Percentiles rank a stretch among this genome's conserved stretches.
These are phyloP conservation scores for Yamadazyma sp. DNA, from an alignment of 805 yeast genomes.

Conservation along the genomic window DNA sequence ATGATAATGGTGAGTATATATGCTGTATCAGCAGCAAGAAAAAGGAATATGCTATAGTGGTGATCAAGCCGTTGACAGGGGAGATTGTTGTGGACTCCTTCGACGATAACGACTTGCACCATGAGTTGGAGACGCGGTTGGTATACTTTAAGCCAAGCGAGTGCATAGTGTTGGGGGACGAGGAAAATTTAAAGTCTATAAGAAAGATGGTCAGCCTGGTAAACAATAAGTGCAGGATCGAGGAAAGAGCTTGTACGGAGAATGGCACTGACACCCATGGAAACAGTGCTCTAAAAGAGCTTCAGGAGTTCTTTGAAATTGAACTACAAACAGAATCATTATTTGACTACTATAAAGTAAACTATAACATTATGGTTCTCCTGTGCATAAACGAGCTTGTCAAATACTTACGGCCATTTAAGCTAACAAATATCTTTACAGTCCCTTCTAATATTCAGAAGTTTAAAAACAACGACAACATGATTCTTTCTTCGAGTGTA, in stretches of 20 bases:
- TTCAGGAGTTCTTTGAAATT: slow-evolving; percentile 6
- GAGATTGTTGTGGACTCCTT: slow-evolving; percentile 73
- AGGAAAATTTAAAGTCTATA: slow-evolving; percentile 25
- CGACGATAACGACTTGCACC: slow-evolving; percentile 54
- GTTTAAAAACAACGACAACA: slow-evolving; percentile 52
- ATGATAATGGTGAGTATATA: slow-evolving; percentile 44
- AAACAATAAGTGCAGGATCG: slow-evolving; percentile 10
- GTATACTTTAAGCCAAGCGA: slow-evolving; percentile 78
- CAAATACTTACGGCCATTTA: slow-evolving; percentile 60
- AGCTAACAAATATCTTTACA: slow-evolving; percentile 55
- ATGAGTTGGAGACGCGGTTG: slow-evolving; percentile 70
- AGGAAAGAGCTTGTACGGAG: no score
- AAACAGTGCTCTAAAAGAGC: neutral
- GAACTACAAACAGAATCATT: slow-evolving; percentile 15
- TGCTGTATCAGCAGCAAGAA: slow-evolving; percentile 37
- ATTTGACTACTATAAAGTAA: slow-evolving; percentile 24
- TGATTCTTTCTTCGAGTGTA: slow-evolving; percentile 63
- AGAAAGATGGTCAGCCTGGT: slow-evolving; percentile 19
- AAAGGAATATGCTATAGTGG: slow-evolving; percentile 47
- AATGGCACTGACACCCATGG: slow-evolving; percentile 13
- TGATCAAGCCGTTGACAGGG: slow-evolving; percentile 73
- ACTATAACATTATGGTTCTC: slow-evolving; percentile 24
- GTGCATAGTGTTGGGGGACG: slow-evolving; percentile 26
- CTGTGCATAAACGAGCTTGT: slow-evolving; percentile 48
- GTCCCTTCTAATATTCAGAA: slow-evolving; percentile 50